Percentiles rank a stretch among this genome's conserved stretches.
Conservation (phyloP, 352 stramenopile species). For the Pythium coloratum region DNA sequence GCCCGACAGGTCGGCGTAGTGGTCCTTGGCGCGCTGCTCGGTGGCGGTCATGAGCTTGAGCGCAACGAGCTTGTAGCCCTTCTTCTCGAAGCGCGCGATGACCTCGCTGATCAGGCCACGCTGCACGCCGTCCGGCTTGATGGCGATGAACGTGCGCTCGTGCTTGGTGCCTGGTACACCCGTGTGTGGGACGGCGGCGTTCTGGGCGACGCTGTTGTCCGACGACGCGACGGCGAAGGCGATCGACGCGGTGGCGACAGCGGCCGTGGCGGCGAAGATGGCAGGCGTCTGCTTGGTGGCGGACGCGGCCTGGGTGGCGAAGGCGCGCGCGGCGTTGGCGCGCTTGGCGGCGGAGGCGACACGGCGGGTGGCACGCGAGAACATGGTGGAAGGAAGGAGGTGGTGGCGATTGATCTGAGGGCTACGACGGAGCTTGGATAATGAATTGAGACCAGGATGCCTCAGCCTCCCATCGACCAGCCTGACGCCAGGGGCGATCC, state of each 20-base stretch:
- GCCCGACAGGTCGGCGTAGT: constrained; percentile 93
- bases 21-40: constrained; percentile 86
- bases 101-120: constrained; percentile 93
- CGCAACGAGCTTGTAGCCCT: constrained; percentile 94
- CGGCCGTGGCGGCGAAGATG: constrained; percentile 37
- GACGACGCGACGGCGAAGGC: constrained; percentile 44
- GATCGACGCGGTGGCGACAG: constrained; percentile 47
- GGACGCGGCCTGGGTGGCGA: constrained; percentile 52
- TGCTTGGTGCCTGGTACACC: constrained; percentile 90
- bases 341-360: constrained; percentile 64
- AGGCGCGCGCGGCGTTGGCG: constrained; percentile 45
- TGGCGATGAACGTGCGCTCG: constrained; percentile 95
- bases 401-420: constrained; percentile 9
- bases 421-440: constrained; percentile 28
- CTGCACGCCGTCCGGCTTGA: constrained; percentile 95
- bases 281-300: constrained; percentile 35
- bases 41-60: constrained; percentile 95
- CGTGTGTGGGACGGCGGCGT: constrained; percentile 45
- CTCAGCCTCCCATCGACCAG: constrained; percentile 23
- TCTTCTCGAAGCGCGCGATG: constrained; percentile 95
- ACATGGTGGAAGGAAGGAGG: constrained; percentile 37
- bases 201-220: constrained; percentile 47
- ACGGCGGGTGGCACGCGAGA: constrained; percentile 64
- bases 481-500: constrained; percentile 30
- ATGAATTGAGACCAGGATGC: constrained; percentile 10